phyloP scores from a whole-genome alignment of 805 yeast genomes.

The Cyberlindnera amylophila region DNA sequence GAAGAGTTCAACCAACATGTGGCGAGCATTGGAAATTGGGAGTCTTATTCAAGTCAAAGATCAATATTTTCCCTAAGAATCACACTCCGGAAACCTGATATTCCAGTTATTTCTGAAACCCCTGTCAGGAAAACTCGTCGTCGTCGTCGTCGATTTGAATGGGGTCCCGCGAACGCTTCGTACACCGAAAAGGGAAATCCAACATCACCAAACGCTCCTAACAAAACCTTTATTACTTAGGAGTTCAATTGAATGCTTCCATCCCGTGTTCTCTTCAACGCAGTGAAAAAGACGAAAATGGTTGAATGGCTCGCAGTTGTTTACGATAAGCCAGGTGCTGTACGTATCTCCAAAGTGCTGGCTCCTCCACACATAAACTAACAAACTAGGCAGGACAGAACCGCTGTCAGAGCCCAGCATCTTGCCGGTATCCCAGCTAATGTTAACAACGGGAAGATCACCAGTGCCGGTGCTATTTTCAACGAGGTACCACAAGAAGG shows the following conservation, averaged over 20 bases:
- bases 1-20: too few relatives aligned
- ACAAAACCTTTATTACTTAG: too few relatives aligned
- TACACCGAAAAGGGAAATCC: too few relatives aligned
- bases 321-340: constrained; percentile 60
- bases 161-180: too few relatives aligned
- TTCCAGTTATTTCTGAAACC: too few relatives aligned
- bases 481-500: constrained; percentile 40
- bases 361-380: constrained; percentile 1
- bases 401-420: constrained; percentile 49
- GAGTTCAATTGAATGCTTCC: constrained; percentile 10
- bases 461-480: constrained; percentile 50
- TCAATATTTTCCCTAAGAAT: too few relatives aligned
- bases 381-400: constrained; percentile 38
- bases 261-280: constrained; percentile 9
- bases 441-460: constrained; percentile 41
- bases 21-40: too few relatives aligned
- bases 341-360: constrained; percentile 4
- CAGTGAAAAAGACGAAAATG: constrained; percentile 28
- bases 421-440: constrained; percentile 42
- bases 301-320: constrained; percentile 68
- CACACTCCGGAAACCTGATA: too few relatives aligned
- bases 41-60: too few relatives aligned
- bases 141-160: too few relatives aligned
- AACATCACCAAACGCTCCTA: too few relatives aligned
- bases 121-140: too few relatives aligned